These are phyloP conservation scores for Geranomyces michiganensis DNA, from an alignment of 192 early-diverging fungal genomes.

Conservation along the genomic window DNA sequence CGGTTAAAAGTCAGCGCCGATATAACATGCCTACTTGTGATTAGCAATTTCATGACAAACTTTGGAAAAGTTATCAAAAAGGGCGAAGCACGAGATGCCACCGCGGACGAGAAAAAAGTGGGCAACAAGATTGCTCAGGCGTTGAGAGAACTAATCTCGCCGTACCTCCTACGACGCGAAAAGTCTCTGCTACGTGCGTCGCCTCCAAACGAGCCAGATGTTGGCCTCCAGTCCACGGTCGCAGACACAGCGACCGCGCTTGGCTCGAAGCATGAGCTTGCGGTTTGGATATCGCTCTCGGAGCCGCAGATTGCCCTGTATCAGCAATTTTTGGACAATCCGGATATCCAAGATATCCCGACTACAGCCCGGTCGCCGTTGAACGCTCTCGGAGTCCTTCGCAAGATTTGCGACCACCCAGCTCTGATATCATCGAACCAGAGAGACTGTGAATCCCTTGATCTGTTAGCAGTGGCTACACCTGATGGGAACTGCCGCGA, in stretches of 20 bases:
- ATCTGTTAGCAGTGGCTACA: background rate
- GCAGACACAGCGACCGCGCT: background rate
- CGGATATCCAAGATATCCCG: constrained; percentile 11
- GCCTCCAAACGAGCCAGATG: background rate
- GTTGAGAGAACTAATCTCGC: constrained; percentile 21
- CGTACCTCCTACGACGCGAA: constrained; percentile 26
- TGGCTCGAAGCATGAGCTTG: constrained; percentile 19
- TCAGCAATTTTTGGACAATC: constrained; percentile 11
- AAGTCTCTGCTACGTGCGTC: constrained; percentile 7
- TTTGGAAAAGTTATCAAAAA: constrained; percentile 31
- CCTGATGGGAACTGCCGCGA: background rate
- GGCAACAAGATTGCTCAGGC: constrained; percentile 24
- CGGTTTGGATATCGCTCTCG: constrained; percentile 27
- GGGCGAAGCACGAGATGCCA: constrained; percentile 32
- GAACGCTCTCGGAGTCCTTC: constrained; percentile 17
- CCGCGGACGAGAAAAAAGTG: constrained; percentile 29
- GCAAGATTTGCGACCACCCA: constrained; percentile 30
- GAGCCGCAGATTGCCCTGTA: constrained; percentile 16
- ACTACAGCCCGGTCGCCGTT: constrained; percentile 11
- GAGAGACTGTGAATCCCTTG: constrained; percentile 19
- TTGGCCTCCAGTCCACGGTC: background rate
- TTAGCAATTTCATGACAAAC: constrained; percentile 23
- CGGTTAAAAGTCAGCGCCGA: no score
- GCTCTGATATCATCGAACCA: constrained; percentile 14
- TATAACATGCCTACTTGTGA: no score